Base-by-base conservation (phyloP, 2,329 filamentous ascomycete species). In the Zymoseptoria brevis region DNA sequence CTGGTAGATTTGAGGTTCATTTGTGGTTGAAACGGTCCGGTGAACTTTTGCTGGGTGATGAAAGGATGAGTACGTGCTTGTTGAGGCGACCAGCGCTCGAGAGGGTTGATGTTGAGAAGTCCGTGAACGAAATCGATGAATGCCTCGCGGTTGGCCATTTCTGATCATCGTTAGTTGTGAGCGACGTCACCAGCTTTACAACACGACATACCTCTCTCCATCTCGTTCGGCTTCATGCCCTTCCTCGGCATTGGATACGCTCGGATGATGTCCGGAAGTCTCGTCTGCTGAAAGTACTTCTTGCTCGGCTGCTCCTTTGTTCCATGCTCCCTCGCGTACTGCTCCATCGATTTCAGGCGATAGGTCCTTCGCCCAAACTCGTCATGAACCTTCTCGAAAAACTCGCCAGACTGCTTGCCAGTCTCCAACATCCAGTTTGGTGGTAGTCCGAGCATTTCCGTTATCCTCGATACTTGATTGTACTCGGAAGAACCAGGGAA, bases 381-480 rank as follows among this genome's bases (percentile, higher is more conserved):
- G 71, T 99, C 94, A 64, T 87, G 84, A 13, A 81, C 81, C 76
- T 96, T 96, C 75, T 99, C 93, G 69, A 96, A 99, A 73, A 99
- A 99, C 68, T 97, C 92, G 51, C 90, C 90, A 0, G 93, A 90
- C 74, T 99, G 94, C 76, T 99, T 99, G 68, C 94, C 94, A 83
- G 96, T 95, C 73, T 99, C 94, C 58, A 99, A 83, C 94, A 99
- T 99, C 94, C 94, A 99, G 64, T 91, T 95, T 45, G 91, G 93
- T 1, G 94, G 93, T 66, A 96, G 87, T 9, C 94, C 94, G 8
- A 99, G 83, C 94, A 99, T 99, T 76, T 99, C 94, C 21, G 94
- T 92, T 64, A 99, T 99, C 56, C 94, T 83, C 26, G 93, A 93
- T 19, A 99, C 92, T 74, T 99, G 94, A 69, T 99, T 99, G 76